Evolutionary conservation across 495 filamentous ascomycete genomes (phyloP), one percentile per base, ranked within the genome.

Genomic region (Pseudevernia furfuracea): DNA sequence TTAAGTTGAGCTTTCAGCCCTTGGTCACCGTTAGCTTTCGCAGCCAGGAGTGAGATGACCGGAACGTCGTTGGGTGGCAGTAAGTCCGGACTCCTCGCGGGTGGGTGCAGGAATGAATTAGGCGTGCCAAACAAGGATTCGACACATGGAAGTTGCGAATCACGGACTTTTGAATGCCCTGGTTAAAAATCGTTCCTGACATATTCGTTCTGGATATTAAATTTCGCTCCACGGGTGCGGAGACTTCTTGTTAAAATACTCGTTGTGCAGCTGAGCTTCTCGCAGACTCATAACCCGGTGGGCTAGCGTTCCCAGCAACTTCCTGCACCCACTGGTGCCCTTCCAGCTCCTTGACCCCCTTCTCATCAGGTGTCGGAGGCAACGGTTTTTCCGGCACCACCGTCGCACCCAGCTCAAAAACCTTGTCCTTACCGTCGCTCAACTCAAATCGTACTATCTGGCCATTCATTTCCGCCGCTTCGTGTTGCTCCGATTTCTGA

Each of bases 321-420:
- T 49, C 46, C 10, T 49, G 46, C 46, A 49, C 46, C 46, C 46
- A 49, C 23, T 49, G 21, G 23, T 49, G 46, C 5, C 25, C 49
- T 32, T 53, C 49, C 28, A 53, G 21, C 11, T 53, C 49, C 15
- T 19, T 14, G 25, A 34, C 1, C 3, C 28, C 49, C 17, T n/a
- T 4, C 38, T 64, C 56, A 12, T 64, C 19, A 11, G 62, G 41
- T 1, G 30, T 44, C 2, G 62, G n/a, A 14, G 56, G 62, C 21
- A 59, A 19, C 43, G 55, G 55, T 44, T 57, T 59, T 36, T 59
- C 62, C 25, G 52, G 9, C 17, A 21, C 14, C 41, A 8, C 41
- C 46, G 23, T 28, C 21, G 30, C 56, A 14, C 53, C 34, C 44
- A 64, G 14, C 28, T 64, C 62, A 41, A 58, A 36, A 11, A 57